Evolutionary conservation across 768 basidiomycete species (phyloP).

Genomic region (Mycena indigotica): DNA sequence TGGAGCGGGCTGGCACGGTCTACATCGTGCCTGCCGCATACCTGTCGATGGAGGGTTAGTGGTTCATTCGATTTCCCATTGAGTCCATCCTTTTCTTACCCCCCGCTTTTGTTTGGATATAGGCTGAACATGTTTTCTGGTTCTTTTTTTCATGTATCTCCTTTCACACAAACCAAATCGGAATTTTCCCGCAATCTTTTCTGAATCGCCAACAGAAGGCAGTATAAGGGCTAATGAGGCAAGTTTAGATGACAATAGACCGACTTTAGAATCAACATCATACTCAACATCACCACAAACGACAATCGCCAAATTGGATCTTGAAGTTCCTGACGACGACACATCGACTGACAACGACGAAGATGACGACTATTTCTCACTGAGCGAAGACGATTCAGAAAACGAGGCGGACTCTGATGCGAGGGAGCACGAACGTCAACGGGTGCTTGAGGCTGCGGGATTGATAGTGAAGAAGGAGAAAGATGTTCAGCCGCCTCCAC

Average conservation of each 20-base stretch:
- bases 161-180: slow-evolving; percentile 1
- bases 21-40: slow-evolving; percentile 93
- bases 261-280: too few species aligned
- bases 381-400: slow-evolving; percentile 49
- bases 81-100: slow-evolving; percentile 64
- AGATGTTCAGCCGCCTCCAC: slow-evolving; percentile 54
- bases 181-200: neutral
- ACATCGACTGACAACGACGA: slow-evolving; percentile 42
- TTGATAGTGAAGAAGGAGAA: slow-evolving; percentile 62
- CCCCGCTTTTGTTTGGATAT: slow-evolving; percentile 46
- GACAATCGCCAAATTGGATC: neutral
- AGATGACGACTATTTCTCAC: slow-evolving; percentile 35
- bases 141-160: slow-evolving; percentile 43
- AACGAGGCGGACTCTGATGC: slow-evolving; percentile 50
- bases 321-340: slow-evolving; percentile 29
- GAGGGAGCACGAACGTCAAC: slow-evolving; percentile 73
- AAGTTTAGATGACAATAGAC: too few species aligned
- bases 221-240: too few species aligned
- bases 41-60: slow-evolving; percentile 93
- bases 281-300: too few species aligned
- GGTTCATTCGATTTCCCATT: slow-evolving; percentile 47
- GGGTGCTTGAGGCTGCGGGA: slow-evolving; percentile 88
- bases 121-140: slow-evolving; percentile 80
- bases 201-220: too few species aligned
- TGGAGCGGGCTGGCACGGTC: slow-evolving; percentile 81